A percentile compares a stretch with the other conserved stretches of the same genome.
These are phyloP conservation scores for Pseudopithomyces maydicus DNA, from an alignment of 2,329 filamentous ascomycete genomes.

Conservation along the genomic window DNA sequence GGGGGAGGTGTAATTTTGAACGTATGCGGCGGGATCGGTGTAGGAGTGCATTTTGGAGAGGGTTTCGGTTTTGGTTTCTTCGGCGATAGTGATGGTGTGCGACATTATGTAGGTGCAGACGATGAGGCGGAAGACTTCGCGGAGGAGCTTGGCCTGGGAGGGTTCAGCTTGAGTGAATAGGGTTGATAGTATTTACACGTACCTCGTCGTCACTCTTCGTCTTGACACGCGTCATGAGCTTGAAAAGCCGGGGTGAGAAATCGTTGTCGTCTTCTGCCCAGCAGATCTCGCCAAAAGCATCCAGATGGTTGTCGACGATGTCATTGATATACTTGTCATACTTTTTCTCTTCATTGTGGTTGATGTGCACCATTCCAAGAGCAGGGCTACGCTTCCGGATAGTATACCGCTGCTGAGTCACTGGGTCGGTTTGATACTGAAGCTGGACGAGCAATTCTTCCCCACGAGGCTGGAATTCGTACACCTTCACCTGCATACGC, in stretches of 20 bases:
- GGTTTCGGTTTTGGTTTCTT: conserved; percentile 43
- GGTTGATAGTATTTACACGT: conserved; percentile 9
- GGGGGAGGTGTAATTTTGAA: conserved; percentile 43
- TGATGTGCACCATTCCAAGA: conserved; percentile 52
- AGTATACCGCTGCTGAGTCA: conserved; percentile 36
- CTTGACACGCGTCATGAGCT: conserved; percentile 47
- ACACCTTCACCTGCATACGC: conserved; percentile 51
- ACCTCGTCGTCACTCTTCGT: conserved; percentile 49
- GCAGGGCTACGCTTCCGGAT: conserved; percentile 50
- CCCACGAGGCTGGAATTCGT: conserved; percentile 52
- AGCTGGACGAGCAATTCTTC: conserved; percentile 47
- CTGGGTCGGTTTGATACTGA: conserved; percentile 49
- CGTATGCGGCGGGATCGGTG: conserved; percentile 32
- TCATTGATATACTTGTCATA: conserved; percentile 53
- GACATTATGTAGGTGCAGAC: conserved; percentile 57
- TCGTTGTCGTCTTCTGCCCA: conserved; percentile 53
- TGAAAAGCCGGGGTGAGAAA: conserved; percentile 50
- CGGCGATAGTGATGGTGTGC: conserved; percentile 52
- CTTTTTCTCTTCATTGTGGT: conserved; percentile 49
- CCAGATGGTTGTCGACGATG: conserved; percentile 48
- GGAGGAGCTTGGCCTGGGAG: conserved; percentile 46
- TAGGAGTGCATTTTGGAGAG: conserved; percentile 48
- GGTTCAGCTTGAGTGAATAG: neutral
- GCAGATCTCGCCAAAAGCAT: conserved; percentile 49
- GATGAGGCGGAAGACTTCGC: conserved; percentile 52